Percentiles rank a stretch among this genome's conserved stretches.
Evolutionary conservation across 768 basidiomycete species (phyloP).

Genomic region (Mycena haematopus): DNA sequence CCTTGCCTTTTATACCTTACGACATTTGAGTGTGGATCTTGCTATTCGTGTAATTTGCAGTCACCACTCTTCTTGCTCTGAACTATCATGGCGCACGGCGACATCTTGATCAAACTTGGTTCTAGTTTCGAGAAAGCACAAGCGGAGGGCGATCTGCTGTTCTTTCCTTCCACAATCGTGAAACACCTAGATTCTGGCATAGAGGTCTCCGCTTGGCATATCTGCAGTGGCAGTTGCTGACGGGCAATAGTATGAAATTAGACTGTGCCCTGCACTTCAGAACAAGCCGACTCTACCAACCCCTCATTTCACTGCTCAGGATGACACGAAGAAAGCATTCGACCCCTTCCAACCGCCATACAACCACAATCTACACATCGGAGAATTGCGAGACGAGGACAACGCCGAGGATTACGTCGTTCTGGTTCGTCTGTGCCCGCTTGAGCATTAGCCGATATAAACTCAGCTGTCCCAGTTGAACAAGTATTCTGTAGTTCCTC

Average conservation of each 20-base stretch:
- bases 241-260: constrained; percentile 75
- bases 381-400: constrained; percentile 72
- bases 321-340: constrained; percentile 34
- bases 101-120: constrained; percentile 63
- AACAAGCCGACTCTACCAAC: constrained; percentile 70
- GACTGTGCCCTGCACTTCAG: constrained; percentile 84
- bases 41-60: neutral
- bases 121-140: constrained; percentile 63
- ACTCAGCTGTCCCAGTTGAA: constrained; percentile 61
- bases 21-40: neutral
- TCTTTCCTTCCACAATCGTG: constrained; percentile 77
- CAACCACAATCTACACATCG: constrained; percentile 73
- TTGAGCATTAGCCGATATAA: neutral
- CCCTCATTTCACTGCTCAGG: constrained; percentile 40
- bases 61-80: neutral
- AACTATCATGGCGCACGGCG: constrained; percentile 44
- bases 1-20: neutral
- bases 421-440: constrained; percentile 58
- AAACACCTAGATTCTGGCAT: constrained; percentile 66
- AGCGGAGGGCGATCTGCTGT: constrained; percentile 70
- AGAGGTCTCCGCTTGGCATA: constrained; percentile 51
- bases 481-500: constrained; percentile 83
- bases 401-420: constrained; percentile 65
- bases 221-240: constrained; percentile 9
- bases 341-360: constrained; percentile 93